Evolutionary conservation across 352 stramenopile genomes (phyloP), one percentile per base, ranked within the genome.

Genomic region (Pythium grandisporangium): DNA sequence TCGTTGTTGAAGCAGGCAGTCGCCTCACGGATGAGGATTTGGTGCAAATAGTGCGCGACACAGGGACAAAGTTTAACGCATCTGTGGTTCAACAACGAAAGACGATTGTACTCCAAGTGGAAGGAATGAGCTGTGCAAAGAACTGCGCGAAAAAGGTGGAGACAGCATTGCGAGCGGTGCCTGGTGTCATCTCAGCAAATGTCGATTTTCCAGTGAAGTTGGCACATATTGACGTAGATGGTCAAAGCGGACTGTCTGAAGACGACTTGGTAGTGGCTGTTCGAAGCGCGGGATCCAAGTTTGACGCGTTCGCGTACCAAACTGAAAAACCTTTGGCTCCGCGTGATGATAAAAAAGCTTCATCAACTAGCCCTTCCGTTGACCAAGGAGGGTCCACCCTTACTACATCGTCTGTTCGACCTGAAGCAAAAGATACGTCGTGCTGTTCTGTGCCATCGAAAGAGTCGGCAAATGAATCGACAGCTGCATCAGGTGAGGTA

Each of bases 201-300:
- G 79, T 94, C 40, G 70, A 93, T 27, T 92, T 93, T 23, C 35
- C 51, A 6, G 46, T 60, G 8, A 82, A 91, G 51, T 63, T 70
- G 4, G 78, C 74, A 6, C 79, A 48, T 10, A 55, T 94, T 1
- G 55, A 72, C 27, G 58, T 92, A 16, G 51, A 77, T 34, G 34
- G 67, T 12, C 65, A 55, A 2, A 89, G 67, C 37, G 45, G 30
- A 0, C 26, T 91, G 5, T 60, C 61, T 3, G 65, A 83, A 24
- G 53, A 50, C 12, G 71, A 90, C 24, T 36, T 93, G 36, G 61
- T 91, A n/a, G 34, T 56, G 16, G 56, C 73, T 14, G 64, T 93
- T 19, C 58, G 59, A 14, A 48, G 34, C 43, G 61, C 59, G 5
- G 71, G 61, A 5, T 21, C 63, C 4, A 91, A 84, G 44, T 91